Base-by-base conservation (phyloP, 768 basidiomycete genomes). In the Tephrocybe sp. region DNA sequence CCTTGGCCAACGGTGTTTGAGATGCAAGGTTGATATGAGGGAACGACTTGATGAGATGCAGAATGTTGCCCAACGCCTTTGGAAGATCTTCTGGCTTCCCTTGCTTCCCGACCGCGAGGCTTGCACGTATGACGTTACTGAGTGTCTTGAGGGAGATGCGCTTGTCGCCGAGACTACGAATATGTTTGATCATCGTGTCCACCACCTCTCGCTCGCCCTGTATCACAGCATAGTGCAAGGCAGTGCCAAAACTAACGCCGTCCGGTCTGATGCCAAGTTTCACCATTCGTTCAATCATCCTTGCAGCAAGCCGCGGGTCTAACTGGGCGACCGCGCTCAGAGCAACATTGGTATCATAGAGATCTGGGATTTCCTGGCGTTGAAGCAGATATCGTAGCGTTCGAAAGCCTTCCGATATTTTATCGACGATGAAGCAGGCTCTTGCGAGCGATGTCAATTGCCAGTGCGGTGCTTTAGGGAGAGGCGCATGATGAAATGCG, bases 281-380 rank as follows among this genome's bases (percentile, higher is more conserved):
- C 1, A 68, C 57, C 81, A 88, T 85, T 30, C 71, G 70, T 48
- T 70, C 59, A n/a, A 89, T 62, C 58, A 83, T 68, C 14, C 53
- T 58, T 17, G 67, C 68, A 1, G 82, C 87, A 13, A 59, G 59
- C 10, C 66, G 65, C 17, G 84, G 78, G 38, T 76, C 67, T 54
- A 74, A 63, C 51, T 72, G 68, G 22, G 84, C 78, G 45, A 87
- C 63, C 9, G 75, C 78, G 3, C 72, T 70, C 48, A 89, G 71
- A 35, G 74, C 75, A 43, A 89, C 78, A 58, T 87, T 87, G 44
- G 86, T 68, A 60, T 89, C 87, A 60, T 79, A 69, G 34, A 76
- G 55, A 63, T 89, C 85, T 13, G 84, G 84, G 45, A 76, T 59
- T 61, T 84, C 78, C 49, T 61, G 65, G 43, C 81, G 78, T 19